Percentiles rank a stretch among this genome's conserved stretches.
These are phyloP conservation scores for Leishmania tropica DNA, from an alignment of 208 protist genomes.

Conservation along the genomic window DNA sequence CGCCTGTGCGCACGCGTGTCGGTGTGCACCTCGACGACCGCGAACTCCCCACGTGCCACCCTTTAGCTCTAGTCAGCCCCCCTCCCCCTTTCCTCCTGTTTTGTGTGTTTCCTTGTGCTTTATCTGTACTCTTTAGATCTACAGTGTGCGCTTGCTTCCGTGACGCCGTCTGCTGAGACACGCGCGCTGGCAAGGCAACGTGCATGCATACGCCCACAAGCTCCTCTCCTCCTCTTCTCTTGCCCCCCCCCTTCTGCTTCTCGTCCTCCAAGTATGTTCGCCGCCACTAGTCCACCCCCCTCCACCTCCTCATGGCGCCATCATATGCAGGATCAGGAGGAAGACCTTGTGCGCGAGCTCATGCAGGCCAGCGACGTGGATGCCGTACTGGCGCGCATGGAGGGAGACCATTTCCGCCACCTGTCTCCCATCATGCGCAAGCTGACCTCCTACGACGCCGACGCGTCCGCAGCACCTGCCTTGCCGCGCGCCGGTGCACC, in stretches of 20 bases:
- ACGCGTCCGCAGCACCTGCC: not conserved
- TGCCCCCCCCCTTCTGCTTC: not conserved
- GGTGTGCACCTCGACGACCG: not conserved
- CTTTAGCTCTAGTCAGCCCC: not conserved
- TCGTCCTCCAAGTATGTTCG: slow-evolving; percentile 5
- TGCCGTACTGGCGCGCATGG: slow-evolving; percentile 65
- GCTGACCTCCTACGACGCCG: slow-evolving; percentile 38
- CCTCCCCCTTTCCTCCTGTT: no score
- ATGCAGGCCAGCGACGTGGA: slow-evolving; percentile 72
- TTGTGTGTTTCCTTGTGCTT: not conserved
- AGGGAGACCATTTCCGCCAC: slow-evolving; percentile 53
- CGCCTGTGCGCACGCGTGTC: no score
- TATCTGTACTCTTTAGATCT: not conserved
- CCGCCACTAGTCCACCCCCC: not conserved
- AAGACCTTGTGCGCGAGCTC: slow-evolving; percentile 76
- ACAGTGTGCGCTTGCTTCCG: not conserved
- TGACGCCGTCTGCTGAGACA: not conserved
- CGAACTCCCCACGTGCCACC: not conserved
- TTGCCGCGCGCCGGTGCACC: slow-evolving; percentile 1
- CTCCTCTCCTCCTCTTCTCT: not conserved
- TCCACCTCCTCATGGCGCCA: slow-evolving; percentile 27
- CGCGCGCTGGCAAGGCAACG: not conserved
- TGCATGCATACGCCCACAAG: not conserved
- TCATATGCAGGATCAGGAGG: slow-evolving; percentile 48
- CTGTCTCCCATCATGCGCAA: slow-evolving; percentile 39